Conservation (phyloP, 768 basidiomycete genomes). For the Glaciozyma martinii region DNA sequence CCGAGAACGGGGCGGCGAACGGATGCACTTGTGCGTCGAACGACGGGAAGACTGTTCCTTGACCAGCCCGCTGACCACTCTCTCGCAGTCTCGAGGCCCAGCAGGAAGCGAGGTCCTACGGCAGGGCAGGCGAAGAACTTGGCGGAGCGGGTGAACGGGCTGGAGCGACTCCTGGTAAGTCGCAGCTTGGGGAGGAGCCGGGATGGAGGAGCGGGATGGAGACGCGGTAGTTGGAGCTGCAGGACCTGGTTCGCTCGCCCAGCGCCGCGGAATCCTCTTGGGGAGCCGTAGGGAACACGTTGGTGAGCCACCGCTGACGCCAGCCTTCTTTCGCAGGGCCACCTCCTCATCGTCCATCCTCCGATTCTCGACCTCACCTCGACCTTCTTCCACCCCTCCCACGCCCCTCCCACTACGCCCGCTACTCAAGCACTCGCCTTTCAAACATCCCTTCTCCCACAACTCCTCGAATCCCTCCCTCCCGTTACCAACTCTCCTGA, state of each 20-base stretch:
- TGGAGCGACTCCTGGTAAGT: slow-evolving; percentile 22
- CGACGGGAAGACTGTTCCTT: no score
- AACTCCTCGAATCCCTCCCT: slow-evolving; percentile 6
- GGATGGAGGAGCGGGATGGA: not conserved
- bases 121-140: slow-evolving; percentile 14
- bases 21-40: slow-evolving; percentile 13
- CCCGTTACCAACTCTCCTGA: not conserved
- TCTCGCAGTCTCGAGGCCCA: slow-evolving; percentile 3
- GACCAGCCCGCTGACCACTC: no score
- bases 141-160: slow-evolving; percentile 2
- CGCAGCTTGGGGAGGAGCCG: not conserved
- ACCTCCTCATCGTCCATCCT: slow-evolving; percentile 14
- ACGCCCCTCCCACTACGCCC: slow-evolving; percentile 7
- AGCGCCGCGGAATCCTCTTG: no score
- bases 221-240: no score
- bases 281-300: not conserved
- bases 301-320: not conserved
- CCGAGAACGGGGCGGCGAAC: slow-evolving; percentile 2
- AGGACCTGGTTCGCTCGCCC: no score
- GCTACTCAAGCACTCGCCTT: not conserved
- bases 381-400: slow-evolving; percentile 1
- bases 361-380: not conserved
- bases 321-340: slow-evolving; percentile 9
- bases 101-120: slow-evolving; percentile 22
- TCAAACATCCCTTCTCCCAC: not conserved